Base-by-base conservation (phyloP, 768 basidiomycete genomes). In the Mycena polygramma region DNA sequence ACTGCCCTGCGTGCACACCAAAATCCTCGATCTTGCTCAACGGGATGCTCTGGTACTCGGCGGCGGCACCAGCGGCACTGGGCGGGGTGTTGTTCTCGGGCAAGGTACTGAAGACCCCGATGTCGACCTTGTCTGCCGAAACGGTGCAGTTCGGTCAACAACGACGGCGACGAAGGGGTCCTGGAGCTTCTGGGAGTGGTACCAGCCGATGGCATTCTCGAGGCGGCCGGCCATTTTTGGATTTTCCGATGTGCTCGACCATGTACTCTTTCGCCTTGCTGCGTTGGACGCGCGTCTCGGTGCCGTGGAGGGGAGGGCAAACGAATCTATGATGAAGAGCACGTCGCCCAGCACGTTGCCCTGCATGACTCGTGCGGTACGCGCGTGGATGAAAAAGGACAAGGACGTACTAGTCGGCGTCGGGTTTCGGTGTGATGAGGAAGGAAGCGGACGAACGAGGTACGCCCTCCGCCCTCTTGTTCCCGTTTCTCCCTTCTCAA, bases 161-260 rank as follows among this genome's bases (percentile, higher is more conserved):
- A 99, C 97, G 41, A 99, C 95, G 11, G 97, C 97, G 37, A 99
- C 91, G 78, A 98, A 99, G 3, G 97, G 97, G 80, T 99, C 97
- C 79, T 94, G 93, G 83, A 90, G 96, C 77, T 92, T 92, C 77
- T 99, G 97, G 19, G 96, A 97, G 80, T 98, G 96, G 79, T 98
- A 98, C 96, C 96, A 97, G n/a, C 96, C 96, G 73, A 97, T 94
- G 9, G 91, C 92, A 77, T 96, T 91, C 79, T 97, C 96, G 57
- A 90, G 84, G 76, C 96, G 84, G 59, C 92, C 93, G 17, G 94
- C 96, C 84, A 92, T 91, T 76, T 94, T 90, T 71, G n/a, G 92
- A 93, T 53, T 89, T 90, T 63, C 91, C 87, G 52, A 94, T 90
- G 77, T 95, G 98, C 76, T 95, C 92, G 68, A 98, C 96, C 97